These are phyloP conservation scores for Epichloe uncinata DNA, from an alignment of 2,329 filamentous ascomycete genomes.

Conservation along the genomic window DNA sequence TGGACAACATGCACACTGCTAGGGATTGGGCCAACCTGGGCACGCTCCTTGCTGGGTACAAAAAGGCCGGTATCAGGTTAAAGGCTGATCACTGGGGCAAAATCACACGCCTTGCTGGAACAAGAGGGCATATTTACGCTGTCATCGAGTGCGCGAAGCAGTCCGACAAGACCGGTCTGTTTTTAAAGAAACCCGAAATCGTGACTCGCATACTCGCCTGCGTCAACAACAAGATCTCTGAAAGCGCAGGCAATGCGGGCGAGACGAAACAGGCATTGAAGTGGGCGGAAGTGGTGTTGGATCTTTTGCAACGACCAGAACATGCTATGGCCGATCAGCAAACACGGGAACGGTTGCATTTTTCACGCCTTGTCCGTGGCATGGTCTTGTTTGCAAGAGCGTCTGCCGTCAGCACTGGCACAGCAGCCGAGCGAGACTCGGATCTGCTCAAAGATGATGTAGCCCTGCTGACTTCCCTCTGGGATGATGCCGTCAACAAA, in stretches of 20 bases:
- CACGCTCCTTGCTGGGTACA: constrained; percentile 37
- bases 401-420: constrained; percentile 13
- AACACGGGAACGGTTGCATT: constrained; percentile 11
- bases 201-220: constrained; percentile 17
- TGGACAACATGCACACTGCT: constrained; percentile 32
- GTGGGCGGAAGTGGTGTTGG: constrained; percentile 34
- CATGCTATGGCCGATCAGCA: constrained; percentile 18
- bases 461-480: constrained; percentile 14
- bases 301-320: constrained; percentile 34
- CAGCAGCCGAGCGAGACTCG: constrained; percentile 13
- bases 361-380: constrained; percentile 17
- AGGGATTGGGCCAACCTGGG: constrained; percentile 40
- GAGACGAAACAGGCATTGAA: constrained; percentile 29
- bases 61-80: constrained; percentile 28
- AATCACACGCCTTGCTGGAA: constrained; percentile 28
- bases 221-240: constrained; percentile 26
- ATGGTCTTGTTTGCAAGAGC: constrained; percentile 17
- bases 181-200: constrained; percentile 27
- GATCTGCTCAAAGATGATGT: constrained; percentile 17
- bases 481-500: constrained; percentile 11
- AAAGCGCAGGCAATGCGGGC: constrained; percentile 19
- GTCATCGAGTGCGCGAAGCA: constrained; percentile 38
- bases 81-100: constrained; percentile 20
- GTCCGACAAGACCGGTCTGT: constrained; percentile 31
- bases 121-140: constrained; percentile 27